Base-by-base conservation (phyloP, 176 grass and related monocot species). In the Bolboschoenus planiculmis region DNA sequence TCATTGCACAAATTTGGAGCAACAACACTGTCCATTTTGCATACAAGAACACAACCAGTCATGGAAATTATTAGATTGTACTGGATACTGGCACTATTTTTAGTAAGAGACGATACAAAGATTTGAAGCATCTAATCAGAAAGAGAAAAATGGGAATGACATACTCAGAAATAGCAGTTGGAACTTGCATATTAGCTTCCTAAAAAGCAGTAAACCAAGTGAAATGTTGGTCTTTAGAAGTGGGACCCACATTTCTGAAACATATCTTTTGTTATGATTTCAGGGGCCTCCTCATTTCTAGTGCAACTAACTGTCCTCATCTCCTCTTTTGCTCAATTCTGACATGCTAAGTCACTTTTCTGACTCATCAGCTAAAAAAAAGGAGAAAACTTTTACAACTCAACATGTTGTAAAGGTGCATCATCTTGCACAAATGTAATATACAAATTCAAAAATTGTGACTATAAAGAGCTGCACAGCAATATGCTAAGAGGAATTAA, bases 221-320 rank as follows among this genome's bases (percentile, higher is more conserved):
- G 10, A 51, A 20, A n/a, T n/a, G n/a, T 76, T 9, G 72, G 24
- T 26, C 43, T 51, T 50, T 76, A 16, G 6, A 76, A 51, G 50
- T 76, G 44, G 72, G 43, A 33, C 72, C 72, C 72, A 5, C 72
- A 76, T 76, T 47, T 29, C 21, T 74, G 40, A 21, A 74, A 35
- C 68, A 74, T 46, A 74, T 74, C 68, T 74, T 74, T 40, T 15
- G 68, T 74, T 74, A 46, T 74, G 68, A 53, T 76, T 51, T 48
- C 51, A 76, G 44, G 44, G 72, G 72, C 44, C 72, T 76, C 71
- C 26, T 76, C 42, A 47, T 50, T 23, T 30, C 43, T 48, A 31
- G 43, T 75, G 71, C 40, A 51, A n/a, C 21, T 7, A 50, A 51
- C 43, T 76, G 72, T 51, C 51, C 26, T 51, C 68, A 73, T 67